Evolutionary conservation across 1,284 basidiomycete species (phyloP), one percentile per base, ranked within the genome.

Genomic region (Rhodotorula sp.): DNA sequence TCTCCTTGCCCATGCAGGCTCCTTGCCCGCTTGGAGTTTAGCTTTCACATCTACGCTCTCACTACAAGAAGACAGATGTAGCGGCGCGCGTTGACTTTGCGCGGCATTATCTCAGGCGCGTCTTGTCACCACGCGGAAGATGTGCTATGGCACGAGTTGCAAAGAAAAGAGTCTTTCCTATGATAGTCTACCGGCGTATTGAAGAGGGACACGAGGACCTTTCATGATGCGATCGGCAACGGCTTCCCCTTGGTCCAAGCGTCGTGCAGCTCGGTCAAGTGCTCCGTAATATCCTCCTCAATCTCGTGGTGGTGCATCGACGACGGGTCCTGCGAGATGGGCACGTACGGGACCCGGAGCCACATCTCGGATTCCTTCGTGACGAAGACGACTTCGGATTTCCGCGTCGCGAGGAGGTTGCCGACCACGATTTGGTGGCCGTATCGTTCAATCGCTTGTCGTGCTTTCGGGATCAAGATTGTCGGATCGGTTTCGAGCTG

Each of bases 381-480:
- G 47, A 99, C 90, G 78, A 99, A 91, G 5, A 95, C 90, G 66
- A 99, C 95, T 80, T 95, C 90, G 77, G 86, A 86, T 81, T 99
- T 99, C 66, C 95, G 87, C 60, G 87, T 85, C 78, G 95, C 87
- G 19, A 99, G 87, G 71, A 95, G 90, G 81, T 99, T 99, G 38
- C 92, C 95, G 76, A 99, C 93, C 62, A 99, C 97, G 38, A 97
- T 88, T 81, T 98, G 95, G 80, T 99, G 95, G 0, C 95, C 94
- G 80, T 99, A 99, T 31, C 94, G 87, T 73, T 93, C 89, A 43
- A 99, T 86, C 4, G 95, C 92, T 4, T 85, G 87, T 38, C 88
- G 86, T 0, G 95, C 90, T 84, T 99, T 99, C 38, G 95, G 95
- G 64, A 98, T 86, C 26, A 99, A 85, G 15, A 99, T 84, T 1